These are phyloP conservation scores for Thymus quinquecostatus DNA, from an alignment of 257 asterid genomes.

Conservation along the genomic window DNA sequence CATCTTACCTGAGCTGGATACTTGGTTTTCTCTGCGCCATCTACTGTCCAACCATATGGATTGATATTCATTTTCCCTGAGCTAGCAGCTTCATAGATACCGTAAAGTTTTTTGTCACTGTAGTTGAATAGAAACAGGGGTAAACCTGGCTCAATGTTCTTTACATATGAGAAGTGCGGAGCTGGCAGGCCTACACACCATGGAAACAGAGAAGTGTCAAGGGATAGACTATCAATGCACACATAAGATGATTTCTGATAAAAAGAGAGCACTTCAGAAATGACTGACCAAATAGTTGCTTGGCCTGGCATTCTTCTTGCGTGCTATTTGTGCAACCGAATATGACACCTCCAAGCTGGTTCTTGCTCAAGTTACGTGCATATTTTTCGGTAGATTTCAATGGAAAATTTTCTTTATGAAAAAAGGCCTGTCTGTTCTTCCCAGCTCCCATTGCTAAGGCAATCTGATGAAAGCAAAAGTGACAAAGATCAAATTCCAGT, in stretches of 20 bases:
- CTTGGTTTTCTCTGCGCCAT: constrained; percentile 69
- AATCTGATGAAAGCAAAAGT: constrained; percentile 2
- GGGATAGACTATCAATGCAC: neutral
- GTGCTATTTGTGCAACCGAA: constrained; percentile 54
- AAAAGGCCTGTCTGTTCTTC: constrained; percentile 35
- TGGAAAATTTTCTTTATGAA: constrained; percentile 26
- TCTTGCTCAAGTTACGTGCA: constrained; percentile 22
- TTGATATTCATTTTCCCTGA: constrained; percentile 67
- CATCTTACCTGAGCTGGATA: constrained; percentile 82
- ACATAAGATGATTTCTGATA: neutral
- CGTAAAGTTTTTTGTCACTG: constrained; percentile 64
- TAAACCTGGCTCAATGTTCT: constrained; percentile 76
- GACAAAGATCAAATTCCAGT: constrained; percentile 14
- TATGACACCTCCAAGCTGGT: constrained; percentile 59
- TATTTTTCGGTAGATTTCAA: neutral
- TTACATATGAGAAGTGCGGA: constrained; percentile 60
- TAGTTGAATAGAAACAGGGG: constrained; percentile 84
- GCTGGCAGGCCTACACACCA: constrained; percentile 71
- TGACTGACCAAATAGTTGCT: constrained; percentile 59
- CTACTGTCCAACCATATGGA: constrained; percentile 87
- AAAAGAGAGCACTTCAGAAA: constrained; percentile 11
- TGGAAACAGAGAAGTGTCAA: constrained; percentile 24
- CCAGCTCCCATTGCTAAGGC: constrained; percentile 49
- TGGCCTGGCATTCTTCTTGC: constrained; percentile 43
- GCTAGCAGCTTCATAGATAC: constrained; percentile 88